Evolutionary conservation across 345 rosid genomes (phyloP).

Genomic region (Trapa bicornis): DNA sequence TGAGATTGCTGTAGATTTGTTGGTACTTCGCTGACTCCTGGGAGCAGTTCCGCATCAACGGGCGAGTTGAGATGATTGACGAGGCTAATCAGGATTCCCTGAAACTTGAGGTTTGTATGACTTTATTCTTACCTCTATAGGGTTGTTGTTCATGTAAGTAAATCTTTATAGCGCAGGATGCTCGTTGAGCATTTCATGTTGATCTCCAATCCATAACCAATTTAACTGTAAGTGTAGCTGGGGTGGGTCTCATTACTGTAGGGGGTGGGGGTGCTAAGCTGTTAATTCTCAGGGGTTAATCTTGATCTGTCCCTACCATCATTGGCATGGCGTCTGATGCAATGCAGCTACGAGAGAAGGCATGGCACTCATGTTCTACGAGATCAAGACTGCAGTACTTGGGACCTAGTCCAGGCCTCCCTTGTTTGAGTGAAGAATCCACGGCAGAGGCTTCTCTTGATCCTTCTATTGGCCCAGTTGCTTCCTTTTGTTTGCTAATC

Average conservation of each 20-base stretch:
- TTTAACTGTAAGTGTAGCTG: too few species aligned
- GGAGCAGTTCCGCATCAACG: constrained; percentile 87
- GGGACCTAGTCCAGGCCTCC: constrained; percentile 56
- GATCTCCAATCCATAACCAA: too few species aligned
- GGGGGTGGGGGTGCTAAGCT: not conserved
- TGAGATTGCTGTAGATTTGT: constrained; percentile 33
- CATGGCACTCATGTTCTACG: constrained; percentile 62
- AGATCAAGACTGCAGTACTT: constrained; percentile 55
- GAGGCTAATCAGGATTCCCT: constrained; percentile 41
- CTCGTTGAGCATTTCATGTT: not conserved
- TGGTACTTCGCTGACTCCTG: constrained; percentile 84
- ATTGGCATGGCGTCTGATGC: not conserved
- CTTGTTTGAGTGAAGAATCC: constrained; percentile 32
- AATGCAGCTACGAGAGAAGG: constrained; percentile 61
- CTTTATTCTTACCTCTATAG: not conserved
- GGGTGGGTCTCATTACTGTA: too few species aligned
- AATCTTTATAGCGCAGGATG: not conserved
- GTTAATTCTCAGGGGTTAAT: not conserved
- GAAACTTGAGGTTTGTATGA: constrained; percentile 54
- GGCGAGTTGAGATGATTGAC: constrained; percentile 62
- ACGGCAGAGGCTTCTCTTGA: constrained; percentile 28
- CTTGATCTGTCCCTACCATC: not conserved
- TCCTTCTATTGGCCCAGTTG: constrained; percentile 56
- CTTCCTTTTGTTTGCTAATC: constrained; percentile 51
- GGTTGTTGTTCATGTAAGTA: not conserved